Percentiles rank a stretch among this genome's conserved stretches.
Conservation (phyloP, 306 rosid species). For the Cucurbita argyrosperma region DNA sequence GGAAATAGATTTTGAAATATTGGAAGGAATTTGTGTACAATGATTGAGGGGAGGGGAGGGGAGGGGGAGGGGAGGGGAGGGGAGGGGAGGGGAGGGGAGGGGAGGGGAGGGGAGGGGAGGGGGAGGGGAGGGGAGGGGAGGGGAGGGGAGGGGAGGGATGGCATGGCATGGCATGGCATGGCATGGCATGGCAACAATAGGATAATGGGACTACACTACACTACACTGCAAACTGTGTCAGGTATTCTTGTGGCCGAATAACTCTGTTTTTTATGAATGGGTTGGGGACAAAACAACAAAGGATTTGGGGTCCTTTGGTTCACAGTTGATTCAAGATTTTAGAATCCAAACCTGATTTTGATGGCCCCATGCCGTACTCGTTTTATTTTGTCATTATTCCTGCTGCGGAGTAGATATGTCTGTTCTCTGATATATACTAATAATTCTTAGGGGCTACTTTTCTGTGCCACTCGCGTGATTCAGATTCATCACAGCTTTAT, state of each 20-base stretch:
- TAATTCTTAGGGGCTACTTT: not conserved
- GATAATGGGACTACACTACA: not conserved
- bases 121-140: too few species aligned
- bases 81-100: not conserved
- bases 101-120: not conserved
- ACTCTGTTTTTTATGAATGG: constrained; percentile 5
- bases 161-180: too few species aligned
- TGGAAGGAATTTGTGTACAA: not conserved
- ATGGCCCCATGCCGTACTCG: constrained; percentile 9
- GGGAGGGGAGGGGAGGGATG: not conserved
- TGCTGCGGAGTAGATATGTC: not conserved
- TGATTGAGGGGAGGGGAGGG: not conserved
- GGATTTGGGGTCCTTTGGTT: constrained; percentile 1
- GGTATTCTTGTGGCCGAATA: constrained; percentile 3
- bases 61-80: not conserved
- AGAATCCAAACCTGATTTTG: constrained; percentile 3
- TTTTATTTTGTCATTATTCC: constrained; percentile 6
- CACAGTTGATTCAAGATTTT: not conserved
- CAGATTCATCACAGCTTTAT: not conserved
- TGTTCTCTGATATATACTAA: not conserved
- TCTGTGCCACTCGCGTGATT: constrained; percentile 4
- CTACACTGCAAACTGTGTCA: not conserved
- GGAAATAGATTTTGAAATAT: not conserved
- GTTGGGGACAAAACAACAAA: not conserved
- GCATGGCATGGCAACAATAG: not conserved